A percentile compares a stretch with the other conserved stretches of the same genome.
These are phyloP conservation scores for Candida arabinofermentans DNA, from an alignment of 805 yeast species.

Conservation along the genomic window DNA sequence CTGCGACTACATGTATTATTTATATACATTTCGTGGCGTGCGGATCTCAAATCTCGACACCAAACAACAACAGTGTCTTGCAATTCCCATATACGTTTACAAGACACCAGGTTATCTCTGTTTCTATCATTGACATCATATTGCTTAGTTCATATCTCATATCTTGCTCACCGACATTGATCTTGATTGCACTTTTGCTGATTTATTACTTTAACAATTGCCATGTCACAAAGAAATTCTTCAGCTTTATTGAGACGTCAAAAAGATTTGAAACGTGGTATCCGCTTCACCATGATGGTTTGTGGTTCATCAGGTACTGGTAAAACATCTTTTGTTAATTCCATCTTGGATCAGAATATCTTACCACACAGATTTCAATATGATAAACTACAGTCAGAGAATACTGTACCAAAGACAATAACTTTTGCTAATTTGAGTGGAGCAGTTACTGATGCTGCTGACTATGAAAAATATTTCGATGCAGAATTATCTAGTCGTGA, in stretches of 20 bases:
- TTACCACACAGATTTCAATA: conserved; percentile 56
- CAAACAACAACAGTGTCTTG: background rate
- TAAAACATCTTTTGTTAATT: conserved; percentile 70
- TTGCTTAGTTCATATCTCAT: no score
- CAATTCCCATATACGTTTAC: no score
- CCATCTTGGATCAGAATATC: conserved; percentile 58
- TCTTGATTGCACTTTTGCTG: background rate
- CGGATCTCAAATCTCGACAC: background rate
- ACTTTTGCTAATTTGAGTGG: conserved; percentile 60
- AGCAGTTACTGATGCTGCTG: conserved; percentile 48
- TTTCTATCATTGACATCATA: no score
- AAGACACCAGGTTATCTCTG: no score
- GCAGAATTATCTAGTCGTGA: conserved; percentile 58
- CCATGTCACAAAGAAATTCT: conserved; percentile 21
- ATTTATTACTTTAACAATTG: background rate
- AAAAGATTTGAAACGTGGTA: conserved; percentile 69
- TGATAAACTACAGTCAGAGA: conserved; percentile 22
- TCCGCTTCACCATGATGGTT: conserved; percentile 68
- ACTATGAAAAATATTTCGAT: conserved; percentile 57
- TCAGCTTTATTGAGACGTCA: conserved; percentile 40
- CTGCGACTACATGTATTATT: no score
- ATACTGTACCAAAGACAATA: conserved; percentile 41
- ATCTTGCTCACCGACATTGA: no score
- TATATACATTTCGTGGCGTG: no score
- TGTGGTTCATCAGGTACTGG: conserved; percentile 77